phyloP scores from a whole-genome alignment of 805 yeast genomes.

The Vanderwaltozyma tropicalis region DNA sequence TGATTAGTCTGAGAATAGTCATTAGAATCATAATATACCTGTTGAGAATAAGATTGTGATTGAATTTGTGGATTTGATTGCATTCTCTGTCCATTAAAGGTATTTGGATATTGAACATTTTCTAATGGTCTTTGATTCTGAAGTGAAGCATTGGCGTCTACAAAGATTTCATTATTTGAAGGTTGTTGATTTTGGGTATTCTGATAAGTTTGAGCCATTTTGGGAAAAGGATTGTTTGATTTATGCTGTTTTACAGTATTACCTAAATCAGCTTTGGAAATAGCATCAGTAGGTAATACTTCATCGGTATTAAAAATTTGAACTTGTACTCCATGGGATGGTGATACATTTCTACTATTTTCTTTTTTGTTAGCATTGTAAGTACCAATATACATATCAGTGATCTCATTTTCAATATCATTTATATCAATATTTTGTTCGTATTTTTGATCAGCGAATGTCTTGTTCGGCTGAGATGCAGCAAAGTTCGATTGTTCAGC shows the following conservation, averaged over 20 bases:
- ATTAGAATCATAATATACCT: not conserved
- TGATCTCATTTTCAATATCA: not conserved
- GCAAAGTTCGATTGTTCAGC: not conserved
- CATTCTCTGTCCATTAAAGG: not conserved
- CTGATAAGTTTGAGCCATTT: conserved; percentile 7
- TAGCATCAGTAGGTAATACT: not conserved
- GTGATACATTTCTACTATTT: too few species aligned
- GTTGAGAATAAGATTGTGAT: not conserved
- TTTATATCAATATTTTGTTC: not conserved
- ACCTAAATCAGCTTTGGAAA: conserved; percentile 2
- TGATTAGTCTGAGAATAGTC: not conserved
- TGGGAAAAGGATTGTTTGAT: conserved; percentile 30
- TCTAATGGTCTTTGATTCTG: not conserved
- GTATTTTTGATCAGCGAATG: not conserved
- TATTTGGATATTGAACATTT: not conserved
- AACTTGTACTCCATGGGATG: too few species aligned
- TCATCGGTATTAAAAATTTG: conserved; percentile 12
- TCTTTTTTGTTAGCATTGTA: conserved; percentile 5
- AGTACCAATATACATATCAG: not conserved
- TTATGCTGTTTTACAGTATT: conserved; percentile 20
- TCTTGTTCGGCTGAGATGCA: not conserved
- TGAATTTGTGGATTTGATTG: not conserved
- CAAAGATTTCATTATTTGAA: not conserved
- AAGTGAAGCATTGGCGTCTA: not conserved
- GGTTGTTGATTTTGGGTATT: not conserved